Evolutionary conservation across 345 rosid species (phyloP).

Genomic region (Physaria fendleri): DNA sequence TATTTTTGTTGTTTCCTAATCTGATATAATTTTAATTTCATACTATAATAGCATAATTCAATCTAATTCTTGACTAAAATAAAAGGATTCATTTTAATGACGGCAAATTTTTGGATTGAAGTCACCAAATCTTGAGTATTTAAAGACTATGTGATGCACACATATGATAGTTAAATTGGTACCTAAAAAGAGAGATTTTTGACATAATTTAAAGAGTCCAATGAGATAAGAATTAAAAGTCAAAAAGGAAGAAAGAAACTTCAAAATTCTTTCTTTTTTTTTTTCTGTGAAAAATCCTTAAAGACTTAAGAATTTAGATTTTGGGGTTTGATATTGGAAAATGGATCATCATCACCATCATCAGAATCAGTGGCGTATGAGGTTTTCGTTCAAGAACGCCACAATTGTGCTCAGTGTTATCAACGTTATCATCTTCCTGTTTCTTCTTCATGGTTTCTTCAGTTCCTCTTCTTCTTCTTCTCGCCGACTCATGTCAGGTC

Average conservation of each 20-base stretch:
- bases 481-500: constrained; percentile 44
- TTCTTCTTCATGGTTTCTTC: constrained; percentile 58
- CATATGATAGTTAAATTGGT: background rate
- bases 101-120: constrained; percentile 6
- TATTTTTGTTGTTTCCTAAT: too few species aligned
- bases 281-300: background rate
- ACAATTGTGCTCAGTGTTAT: constrained; percentile 55
- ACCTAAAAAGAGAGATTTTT: background rate
- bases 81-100: too few species aligned
- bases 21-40: background rate
- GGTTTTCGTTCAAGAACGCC: constrained; percentile 73
- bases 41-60: too few species aligned
- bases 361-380: constrained; percentile 48
- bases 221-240: background rate
- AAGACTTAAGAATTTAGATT: background rate
- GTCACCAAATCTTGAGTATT: constrained; percentile 5
- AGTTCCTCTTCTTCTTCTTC: constrained; percentile 35
- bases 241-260: background rate
- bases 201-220: background rate
- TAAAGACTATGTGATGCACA: background rate
- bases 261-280: too few species aligned
- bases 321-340: background rate
- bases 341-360: constrained; percentile 25
- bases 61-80: too few species aligned
- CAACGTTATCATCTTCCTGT: constrained; percentile 46